Evolutionary conservation across 73 alveolate genomes (phyloP).

Genomic region (Paramecium caudatum): DNA sequence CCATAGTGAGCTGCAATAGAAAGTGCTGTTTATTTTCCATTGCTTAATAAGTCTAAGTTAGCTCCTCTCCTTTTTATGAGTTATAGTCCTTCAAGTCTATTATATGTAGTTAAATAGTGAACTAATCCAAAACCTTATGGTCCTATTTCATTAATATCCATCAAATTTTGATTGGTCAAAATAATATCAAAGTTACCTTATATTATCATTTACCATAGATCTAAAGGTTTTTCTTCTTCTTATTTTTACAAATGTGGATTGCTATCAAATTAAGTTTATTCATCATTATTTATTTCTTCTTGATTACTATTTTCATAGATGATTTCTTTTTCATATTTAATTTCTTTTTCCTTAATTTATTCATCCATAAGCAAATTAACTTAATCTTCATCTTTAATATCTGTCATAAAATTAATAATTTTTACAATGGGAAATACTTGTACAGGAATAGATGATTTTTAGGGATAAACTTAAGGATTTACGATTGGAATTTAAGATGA

Average conservation of each 20-base stretch:
- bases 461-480: constrained; percentile 9
- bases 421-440: constrained; percentile 54
- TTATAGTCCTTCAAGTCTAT: constrained; percentile 37
- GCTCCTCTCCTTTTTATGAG: constrained; percentile 11
- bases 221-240: not conserved
- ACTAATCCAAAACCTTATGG: constrained; percentile 57
- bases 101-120: constrained; percentile 10
- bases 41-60: not conserved
- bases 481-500: constrained; percentile 12
- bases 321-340: too few relatives aligned
- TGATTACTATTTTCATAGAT: too few relatives aligned
- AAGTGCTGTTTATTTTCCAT: not conserved
- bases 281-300: too few relatives aligned
- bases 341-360: too few relatives aligned
- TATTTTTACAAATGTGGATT: too few relatives aligned
- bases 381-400: too few relatives aligned
- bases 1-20: constrained; percentile 49
- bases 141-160: not conserved
- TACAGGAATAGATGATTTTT: constrained; percentile 45
- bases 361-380: too few relatives aligned
- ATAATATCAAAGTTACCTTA: constrained; percentile 22
- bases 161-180: not conserved
- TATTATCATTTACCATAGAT: not conserved
- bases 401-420: too few relatives aligned
- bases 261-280: too few relatives aligned